phyloP scores from a whole-genome alignment of 2,329 filamentous ascomycete genomes.

The Pezicula neosporulosa region DNA sequence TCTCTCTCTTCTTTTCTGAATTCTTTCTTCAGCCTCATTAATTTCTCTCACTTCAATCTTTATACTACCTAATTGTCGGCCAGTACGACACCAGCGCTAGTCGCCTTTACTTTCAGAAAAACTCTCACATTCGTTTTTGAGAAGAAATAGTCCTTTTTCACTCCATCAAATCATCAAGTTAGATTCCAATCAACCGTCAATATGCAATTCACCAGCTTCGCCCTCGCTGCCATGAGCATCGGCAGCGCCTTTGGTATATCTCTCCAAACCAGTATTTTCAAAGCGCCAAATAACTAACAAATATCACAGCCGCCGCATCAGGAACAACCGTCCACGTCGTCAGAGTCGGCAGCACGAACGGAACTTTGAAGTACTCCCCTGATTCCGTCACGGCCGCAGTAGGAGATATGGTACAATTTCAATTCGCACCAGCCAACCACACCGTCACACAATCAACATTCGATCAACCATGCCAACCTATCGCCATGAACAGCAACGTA shows the following conservation, averaged over 20 bases:
- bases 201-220: conserved; percentile 28
- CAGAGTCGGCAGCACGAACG: conserved; percentile 50
- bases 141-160: neutral
- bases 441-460: conserved; percentile 77
- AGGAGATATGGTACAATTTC: conserved; percentile 65
- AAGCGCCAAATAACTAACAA: neutral
- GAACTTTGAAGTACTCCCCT: conserved; percentile 59
- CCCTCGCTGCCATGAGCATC: conserved; percentile 25
- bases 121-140: conserved; percentile 16
- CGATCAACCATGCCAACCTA: conserved; percentile 64
- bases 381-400: conserved; percentile 59
- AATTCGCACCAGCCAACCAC: conserved; percentile 68
- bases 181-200: conserved; percentile 15
- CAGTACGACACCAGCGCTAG: conserved; percentile 29
- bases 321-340: conserved; percentile 55
- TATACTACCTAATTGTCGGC: conserved; percentile 26
- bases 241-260: conserved; percentile 25
- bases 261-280: neutral
- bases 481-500: conserved; percentile 43
- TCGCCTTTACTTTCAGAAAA: conserved; percentile 13
- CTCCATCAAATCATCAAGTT: conserved; percentile 9
- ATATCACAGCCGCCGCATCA: neutral
- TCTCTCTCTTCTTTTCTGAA: conserved; percentile 6
- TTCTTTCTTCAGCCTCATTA: conserved; percentile 1
- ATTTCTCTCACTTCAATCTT: neutral